Percentiles rank a stretch among this genome's conserved stretches.
Evolutionary conservation across 2,329 filamentous ascomycete genomes (phyloP).

Genomic region (Pseudogymnoascus sp.): DNA sequence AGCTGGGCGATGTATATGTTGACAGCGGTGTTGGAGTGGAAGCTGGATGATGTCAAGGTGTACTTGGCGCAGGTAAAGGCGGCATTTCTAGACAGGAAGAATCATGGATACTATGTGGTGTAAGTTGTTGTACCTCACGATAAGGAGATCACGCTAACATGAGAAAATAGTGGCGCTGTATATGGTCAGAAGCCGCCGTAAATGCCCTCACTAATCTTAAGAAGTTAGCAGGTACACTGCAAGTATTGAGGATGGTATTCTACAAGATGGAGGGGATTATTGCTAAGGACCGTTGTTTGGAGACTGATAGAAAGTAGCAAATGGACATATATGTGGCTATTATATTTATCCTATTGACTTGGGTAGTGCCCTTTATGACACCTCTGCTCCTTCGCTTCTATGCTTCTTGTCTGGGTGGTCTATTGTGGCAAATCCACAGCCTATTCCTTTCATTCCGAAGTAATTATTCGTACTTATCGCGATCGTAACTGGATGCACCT

Average conservation of each 20-base stretch:
- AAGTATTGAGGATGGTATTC: neutral
- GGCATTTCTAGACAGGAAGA: conserved; percentile 5
- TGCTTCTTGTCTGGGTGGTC: neutral
- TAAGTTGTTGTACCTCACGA: neutral
- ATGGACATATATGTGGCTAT: neutral
- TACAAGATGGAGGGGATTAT: neutral
- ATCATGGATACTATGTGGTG: conserved; percentile 5
- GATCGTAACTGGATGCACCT: neutral
- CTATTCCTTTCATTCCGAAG: neutral
- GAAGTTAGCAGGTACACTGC: neutral
- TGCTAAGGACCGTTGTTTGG: neutral
- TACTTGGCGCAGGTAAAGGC: neutral
- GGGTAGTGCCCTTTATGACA: neutral
- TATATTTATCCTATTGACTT: neutral
- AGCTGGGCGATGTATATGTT: neutral
- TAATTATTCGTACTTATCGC: neutral
- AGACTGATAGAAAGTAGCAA: neutral
- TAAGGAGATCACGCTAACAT: neutral
- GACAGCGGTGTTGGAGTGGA: neutral
- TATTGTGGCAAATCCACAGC: neutral
- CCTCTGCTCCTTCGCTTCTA: neutral
- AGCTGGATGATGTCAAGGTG: neutral
- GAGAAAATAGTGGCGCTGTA: neutral
- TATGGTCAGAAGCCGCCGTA: neutral
- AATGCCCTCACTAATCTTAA: neutral